These are phyloP conservation scores for Pichia thaimueangensis DNA, from an alignment of 805 yeast genomes.

Conservation along the genomic window DNA sequence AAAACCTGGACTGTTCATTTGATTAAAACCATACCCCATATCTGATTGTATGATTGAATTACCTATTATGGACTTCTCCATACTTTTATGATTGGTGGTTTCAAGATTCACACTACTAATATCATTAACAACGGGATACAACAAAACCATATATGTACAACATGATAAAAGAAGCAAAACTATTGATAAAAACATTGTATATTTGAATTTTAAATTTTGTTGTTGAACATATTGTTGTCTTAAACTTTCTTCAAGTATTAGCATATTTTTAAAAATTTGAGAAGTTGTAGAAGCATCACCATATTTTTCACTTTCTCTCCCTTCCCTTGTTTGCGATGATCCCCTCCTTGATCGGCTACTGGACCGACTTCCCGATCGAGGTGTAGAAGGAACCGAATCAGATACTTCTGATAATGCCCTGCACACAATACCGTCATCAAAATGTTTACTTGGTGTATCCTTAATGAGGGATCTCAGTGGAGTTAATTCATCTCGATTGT, in stretches of 20 bases:
- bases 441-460: neutral
- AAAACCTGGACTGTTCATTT: too few species aligned
- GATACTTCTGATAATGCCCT: neutral
- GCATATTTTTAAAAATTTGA: constrained; percentile 71
- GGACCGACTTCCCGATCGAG: neutral
- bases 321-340: constrained; percentile 7
- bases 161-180: constrained; percentile 27
- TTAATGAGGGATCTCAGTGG: neutral
- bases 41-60: too few species aligned
- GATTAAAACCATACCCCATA: too few species aligned
- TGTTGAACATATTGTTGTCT: constrained; percentile 77
- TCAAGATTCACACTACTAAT: neutral
- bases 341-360: constrained; percentile 10
- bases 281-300: constrained; percentile 37
- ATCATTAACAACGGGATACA: constrained; percentile 1
- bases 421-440: constrained; percentile 8
- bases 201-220: constrained; percentile 55
- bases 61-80: too few species aligned
- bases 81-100: too few species aligned
- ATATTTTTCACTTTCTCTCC: constrained; percentile 8
- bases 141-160: constrained; percentile 30
- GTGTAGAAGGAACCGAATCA: neutral
- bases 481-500: neutral
- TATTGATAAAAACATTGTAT: constrained; percentile 40
- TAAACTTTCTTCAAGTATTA: constrained; percentile 80